These are phyloP conservation scores for Paraconiothyrium brasiliense DNA, from an alignment of 2,329 filamentous ascomycete species.

Conservation along the genomic window DNA sequence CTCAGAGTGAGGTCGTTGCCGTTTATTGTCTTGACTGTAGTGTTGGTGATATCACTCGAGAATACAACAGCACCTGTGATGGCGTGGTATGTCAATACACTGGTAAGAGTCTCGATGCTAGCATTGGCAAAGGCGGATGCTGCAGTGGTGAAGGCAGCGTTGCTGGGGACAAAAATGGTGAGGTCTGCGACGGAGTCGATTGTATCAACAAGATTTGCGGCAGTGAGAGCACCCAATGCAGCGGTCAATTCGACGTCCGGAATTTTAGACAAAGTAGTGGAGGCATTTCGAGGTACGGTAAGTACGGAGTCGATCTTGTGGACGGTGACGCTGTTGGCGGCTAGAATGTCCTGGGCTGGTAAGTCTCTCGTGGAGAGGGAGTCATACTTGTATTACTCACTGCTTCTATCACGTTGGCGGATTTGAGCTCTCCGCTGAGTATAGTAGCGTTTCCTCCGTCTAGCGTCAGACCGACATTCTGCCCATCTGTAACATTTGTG, in stretches of 20 bases:
- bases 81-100: slow-evolving; percentile 10
- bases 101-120: slow-evolving; percentile 3
- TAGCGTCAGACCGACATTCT: slow-evolving; percentile 1
- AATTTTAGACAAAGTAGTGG: not conserved
- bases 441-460: slow-evolving; percentile 8
- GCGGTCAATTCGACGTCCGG: not conserved
- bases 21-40: slow-evolving; percentile 2
- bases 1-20: slow-evolving; percentile 5
- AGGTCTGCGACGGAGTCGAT: slow-evolving; percentile 3
- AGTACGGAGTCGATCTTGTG: slow-evolving; percentile 18
- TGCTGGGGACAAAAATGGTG: slow-evolving; percentile 11
- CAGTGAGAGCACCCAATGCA: not conserved
- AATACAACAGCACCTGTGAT: slow-evolving; percentile 7
- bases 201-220: not conserved
- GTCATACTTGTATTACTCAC: slow-evolving; percentile 1
- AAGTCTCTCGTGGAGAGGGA: not conserved
- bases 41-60: slow-evolving; percentile 8
- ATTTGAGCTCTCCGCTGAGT: slow-evolving; percentile 5
- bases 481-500: slow-evolving; percentile 9
- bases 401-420: slow-evolving; percentile 9
- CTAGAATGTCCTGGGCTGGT: slow-evolving; percentile 7
- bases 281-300: slow-evolving; percentile 1
- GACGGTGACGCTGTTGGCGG: slow-evolving; percentile 2
- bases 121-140: slow-evolving; percentile 11
- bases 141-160: slow-evolving; percentile 3